Conservation (phyloP, 495 filamentous ascomycete species). For the Neurospora sp. region DNA sequence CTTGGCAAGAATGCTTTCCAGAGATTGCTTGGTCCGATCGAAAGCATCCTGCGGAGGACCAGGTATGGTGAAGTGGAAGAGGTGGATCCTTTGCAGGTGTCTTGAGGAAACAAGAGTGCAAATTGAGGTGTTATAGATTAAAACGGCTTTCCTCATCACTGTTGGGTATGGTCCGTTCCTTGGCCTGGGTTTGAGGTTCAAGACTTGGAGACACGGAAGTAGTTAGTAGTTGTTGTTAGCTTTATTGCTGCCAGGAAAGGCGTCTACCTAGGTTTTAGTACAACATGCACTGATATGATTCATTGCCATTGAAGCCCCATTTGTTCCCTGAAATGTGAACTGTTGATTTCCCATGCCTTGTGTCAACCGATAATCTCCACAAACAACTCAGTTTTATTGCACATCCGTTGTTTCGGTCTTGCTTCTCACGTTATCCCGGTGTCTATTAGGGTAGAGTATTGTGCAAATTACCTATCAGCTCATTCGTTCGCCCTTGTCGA, state of each 20-base stretch:
- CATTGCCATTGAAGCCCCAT: neutral
- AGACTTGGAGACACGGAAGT: neutral
- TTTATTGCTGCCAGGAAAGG: neutral
- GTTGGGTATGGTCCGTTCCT: neutral
- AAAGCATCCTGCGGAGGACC: slow-evolving; percentile 84
- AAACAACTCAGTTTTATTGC: neutral
- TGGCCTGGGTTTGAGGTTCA: slow-evolving; percentile 2
- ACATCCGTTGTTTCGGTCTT: neutral
- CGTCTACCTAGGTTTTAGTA: neutral
- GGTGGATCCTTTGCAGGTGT: slow-evolving; percentile 38
- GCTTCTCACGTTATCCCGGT: neutral
- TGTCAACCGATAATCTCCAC: neutral
- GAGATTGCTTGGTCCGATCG: slow-evolving; percentile 82
- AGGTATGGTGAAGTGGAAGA: slow-evolving; percentile 45
- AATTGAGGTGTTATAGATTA: neutral
- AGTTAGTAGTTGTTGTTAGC: neutral
- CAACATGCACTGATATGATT: neutral
- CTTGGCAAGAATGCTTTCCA: slow-evolving; percentile 92
- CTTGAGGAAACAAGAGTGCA: neutral
- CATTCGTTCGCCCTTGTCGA: neutral
- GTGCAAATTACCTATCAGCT: neutral
- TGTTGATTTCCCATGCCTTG: neutral
- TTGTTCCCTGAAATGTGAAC: neutral
- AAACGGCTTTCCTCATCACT: neutral
- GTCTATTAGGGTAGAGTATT: neutral